Evolutionary conservation across 176 grass and related monocot species (phyloP), one percentile per base, ranked within the genome.

Genomic region (Tillandsia fasciculata): DNA sequence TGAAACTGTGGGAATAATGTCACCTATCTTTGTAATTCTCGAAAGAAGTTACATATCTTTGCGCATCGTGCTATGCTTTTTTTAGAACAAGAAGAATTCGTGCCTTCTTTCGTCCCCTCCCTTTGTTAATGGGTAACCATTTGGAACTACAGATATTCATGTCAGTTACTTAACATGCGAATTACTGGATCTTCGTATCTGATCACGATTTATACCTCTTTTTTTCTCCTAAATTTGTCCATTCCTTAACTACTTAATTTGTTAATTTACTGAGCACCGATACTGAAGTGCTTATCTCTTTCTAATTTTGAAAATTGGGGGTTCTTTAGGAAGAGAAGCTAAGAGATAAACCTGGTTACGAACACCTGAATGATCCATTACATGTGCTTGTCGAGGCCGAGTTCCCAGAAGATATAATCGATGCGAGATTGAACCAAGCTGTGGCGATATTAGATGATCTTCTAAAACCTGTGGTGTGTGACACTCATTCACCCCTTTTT

Each of bases 301-400:
- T 24, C 61, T 72, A 65, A 22, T 26, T 7, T 26, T 90, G 59
- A 74, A 73, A 71, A 53, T 51, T 48, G 11, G 53, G 26, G 64
- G 64, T 59, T 89, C 48, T 69, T 13, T 69, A 99, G 95, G 95
- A 99, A 84, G 90, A 99, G 51, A 99, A 93, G 50, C 82, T 90
- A 77, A 90, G 95, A 83, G 90, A 94, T 86, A 99, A 99, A 70
- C 90, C 95, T 77, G 90, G 95, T 47, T 94, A 94, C 86, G 87
- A 99, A 58, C 95, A 99, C 79, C 84, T 99, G 17, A 99, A 99
- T 63, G 95, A 99, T n/a, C 90, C 80, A 51, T 77, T 99, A 54
- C 90, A 99, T 82, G 84, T 99, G 47, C 90, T 94, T 71, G 87
- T 99, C 26, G 90, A 90, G 77, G 95, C 90, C 58, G 95, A 99